These are phyloP conservation scores for Penicillium turbatum DNA, from an alignment of 495 filamentous ascomycete genomes.

Conservation along the genomic window DNA sequence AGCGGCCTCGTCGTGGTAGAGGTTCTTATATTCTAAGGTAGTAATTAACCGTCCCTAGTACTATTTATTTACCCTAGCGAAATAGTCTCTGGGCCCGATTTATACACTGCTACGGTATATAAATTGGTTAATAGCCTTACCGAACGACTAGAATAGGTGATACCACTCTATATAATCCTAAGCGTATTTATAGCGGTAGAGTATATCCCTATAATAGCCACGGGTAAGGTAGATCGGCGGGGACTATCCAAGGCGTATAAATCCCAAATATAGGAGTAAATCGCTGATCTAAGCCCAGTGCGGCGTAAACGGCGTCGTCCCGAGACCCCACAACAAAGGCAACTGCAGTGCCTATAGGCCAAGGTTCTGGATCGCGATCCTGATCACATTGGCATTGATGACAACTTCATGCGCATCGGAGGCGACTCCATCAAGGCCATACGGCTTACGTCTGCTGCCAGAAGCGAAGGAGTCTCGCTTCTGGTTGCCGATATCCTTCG, in stretches of 20 bases:
- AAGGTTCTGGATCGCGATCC: too few species aligned
- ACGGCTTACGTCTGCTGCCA: neutral
- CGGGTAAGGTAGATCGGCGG: constrained; percentile 36
- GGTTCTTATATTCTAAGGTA: too few species aligned
- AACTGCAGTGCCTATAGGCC: neutral
- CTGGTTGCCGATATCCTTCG: neutral
- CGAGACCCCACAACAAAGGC: too few species aligned
- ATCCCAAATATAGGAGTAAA: neutral
- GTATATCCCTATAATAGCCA: constrained; percentile 29
- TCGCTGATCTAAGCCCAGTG: neutral
- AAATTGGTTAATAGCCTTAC: neutral
- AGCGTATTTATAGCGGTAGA: constrained; percentile 30
- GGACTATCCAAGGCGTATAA: too few species aligned
- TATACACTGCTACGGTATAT: too few species aligned
- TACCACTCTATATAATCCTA: constrained; percentile 34
- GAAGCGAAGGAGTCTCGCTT: neutral
- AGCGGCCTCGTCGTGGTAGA: too few species aligned
- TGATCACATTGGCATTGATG: too few species aligned
- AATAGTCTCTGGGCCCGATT: too few species aligned
- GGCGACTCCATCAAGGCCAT: constrained; percentile 1
- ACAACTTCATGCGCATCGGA: neutral
- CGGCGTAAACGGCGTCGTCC: too few species aligned
- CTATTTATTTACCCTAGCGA: too few species aligned
- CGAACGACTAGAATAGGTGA: neutral
- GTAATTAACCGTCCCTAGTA: too few species aligned